Conservation (phyloP, 164 flowering plant genomes). For the Nymphaea colorata region DNA sequence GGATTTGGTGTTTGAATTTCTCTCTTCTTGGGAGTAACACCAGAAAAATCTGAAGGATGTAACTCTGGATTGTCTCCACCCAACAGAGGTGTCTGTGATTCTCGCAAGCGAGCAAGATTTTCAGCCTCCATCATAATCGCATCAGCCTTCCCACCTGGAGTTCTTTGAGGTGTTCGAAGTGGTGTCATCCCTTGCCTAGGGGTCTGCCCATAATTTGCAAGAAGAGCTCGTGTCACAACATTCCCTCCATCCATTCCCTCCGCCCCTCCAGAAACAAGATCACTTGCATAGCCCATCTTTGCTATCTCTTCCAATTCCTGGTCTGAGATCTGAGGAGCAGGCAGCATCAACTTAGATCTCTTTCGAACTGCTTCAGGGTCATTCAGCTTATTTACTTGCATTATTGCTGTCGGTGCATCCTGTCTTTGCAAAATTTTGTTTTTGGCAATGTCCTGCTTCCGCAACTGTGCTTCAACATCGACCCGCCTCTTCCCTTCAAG, state of each 20-base stretch:
- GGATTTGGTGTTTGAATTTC: constrained; percentile 91
- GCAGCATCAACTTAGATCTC: constrained; percentile 87
- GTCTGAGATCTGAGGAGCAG: constrained; percentile 93
- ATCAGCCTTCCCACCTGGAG: constrained; percentile 91
- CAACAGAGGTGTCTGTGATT: constrained; percentile 88
- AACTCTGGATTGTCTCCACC: constrained; percentile 97
- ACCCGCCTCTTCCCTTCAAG: constrained; percentile 92
- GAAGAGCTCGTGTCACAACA: constrained; percentile 90
- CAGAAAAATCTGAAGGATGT: constrained; percentile 98
- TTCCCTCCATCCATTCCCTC: constrained; percentile 64
- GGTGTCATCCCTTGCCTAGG: constrained; percentile 86
- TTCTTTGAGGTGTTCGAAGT: constrained; percentile 82
- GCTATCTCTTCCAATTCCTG: constrained; percentile 95
- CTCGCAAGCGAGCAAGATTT: constrained; percentile 81
- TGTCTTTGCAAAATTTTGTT: constrained; percentile 90
- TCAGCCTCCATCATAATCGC: constrained; percentile 99
- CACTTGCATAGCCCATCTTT: constrained; percentile 92
- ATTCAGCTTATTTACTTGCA: constrained; percentile 88
- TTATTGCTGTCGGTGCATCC: constrained; percentile 81
- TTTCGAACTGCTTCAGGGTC: constrained; percentile 91
- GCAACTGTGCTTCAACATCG: constrained; percentile 75
- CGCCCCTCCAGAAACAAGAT: constrained; percentile 59
- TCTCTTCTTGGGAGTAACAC: constrained; percentile 90
- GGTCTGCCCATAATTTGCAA: constrained; percentile 76
- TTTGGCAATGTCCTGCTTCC: constrained; percentile 82